These are phyloP conservation scores for Gloeostereum incarnatum DNA, from an alignment of 768 basidiomycete species.

Conservation along the genomic window DNA sequence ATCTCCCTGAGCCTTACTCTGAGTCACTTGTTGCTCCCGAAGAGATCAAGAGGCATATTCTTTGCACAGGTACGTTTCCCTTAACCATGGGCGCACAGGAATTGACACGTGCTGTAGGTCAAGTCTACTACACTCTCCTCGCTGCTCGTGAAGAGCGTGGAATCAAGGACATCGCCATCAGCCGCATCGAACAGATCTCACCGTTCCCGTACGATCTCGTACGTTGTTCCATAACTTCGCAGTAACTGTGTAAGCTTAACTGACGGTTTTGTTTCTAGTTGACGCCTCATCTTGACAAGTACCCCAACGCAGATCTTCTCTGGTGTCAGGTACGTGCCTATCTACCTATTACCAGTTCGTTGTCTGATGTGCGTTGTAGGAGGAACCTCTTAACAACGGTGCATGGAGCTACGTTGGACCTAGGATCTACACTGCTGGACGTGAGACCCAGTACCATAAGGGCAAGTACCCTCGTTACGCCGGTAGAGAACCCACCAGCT, in stretches of 20 bases:
- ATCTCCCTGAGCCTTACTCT: constrained; percentile 75
- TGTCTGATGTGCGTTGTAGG: no score
- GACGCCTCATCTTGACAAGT: constrained; percentile 90
- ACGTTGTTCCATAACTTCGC: constrained; percentile 16
- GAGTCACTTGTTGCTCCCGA: constrained; percentile 71
- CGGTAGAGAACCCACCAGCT: constrained; percentile 86
- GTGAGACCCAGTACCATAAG: constrained; percentile 84
- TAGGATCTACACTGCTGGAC: constrained; percentile 88
- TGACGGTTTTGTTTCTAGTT: constrained; percentile 34
- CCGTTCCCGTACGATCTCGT: constrained; percentile 97
- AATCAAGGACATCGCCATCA: constrained; percentile 90
- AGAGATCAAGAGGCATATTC: constrained; percentile 84
- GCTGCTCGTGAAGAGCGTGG: constrained; percentile 88
- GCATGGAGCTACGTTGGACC: constrained; percentile 96
- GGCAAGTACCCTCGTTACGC: constrained; percentile 89
- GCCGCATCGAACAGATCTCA: constrained; percentile 88
- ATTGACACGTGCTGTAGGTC: no score
- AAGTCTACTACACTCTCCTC: constrained; percentile 87
- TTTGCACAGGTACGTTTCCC: constrained; percentile 60
- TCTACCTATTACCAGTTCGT: no score
- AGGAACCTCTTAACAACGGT: constrained; percentile 96
- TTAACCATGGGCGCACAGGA: no score
- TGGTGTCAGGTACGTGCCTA: no score
- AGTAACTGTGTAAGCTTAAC: not conserved
- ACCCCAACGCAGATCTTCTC: constrained; percentile 87